Conservation (phyloP, 129 eudicot species). For the Rutidosis leptorrhynchoides region DNA sequence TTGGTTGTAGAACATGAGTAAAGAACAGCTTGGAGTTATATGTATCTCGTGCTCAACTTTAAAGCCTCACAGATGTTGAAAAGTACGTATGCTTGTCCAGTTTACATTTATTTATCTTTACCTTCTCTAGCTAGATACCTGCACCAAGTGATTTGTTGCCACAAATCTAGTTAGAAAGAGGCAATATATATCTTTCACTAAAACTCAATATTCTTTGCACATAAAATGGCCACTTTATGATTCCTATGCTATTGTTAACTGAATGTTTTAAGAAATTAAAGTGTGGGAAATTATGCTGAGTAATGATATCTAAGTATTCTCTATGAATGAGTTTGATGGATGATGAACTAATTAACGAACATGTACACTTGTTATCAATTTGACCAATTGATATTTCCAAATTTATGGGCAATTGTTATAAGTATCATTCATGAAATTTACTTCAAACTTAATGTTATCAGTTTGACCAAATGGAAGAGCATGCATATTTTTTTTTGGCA, state of each 20-base stretch:
- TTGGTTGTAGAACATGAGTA: slow-evolving; percentile 19
- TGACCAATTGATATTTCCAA: too few species aligned
- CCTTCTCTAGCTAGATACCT: not conserved
- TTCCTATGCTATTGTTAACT: too few species aligned
- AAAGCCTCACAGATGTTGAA: slow-evolving; percentile 36
- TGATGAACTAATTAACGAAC: not conserved
- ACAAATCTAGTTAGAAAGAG: not conserved
- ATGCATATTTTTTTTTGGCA: too few species aligned
- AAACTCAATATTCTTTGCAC: not conserved
- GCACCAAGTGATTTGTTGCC: not conserved
- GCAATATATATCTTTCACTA: not conserved
- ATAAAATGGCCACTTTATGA: not conserved
- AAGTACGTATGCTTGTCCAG: slow-evolving; percentile 4
- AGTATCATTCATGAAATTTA: too few species aligned
- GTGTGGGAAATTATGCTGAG: not conserved
- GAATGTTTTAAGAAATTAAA: too few species aligned
- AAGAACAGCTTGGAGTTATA: slow-evolving; percentile 34
- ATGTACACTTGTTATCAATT: too few species aligned
- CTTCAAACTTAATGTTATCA: too few species aligned
- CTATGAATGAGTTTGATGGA: not conserved
- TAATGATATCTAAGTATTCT: not conserved
- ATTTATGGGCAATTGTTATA: too few species aligned
- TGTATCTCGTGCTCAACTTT: slow-evolving; percentile 35
- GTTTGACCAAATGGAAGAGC: too few species aligned
- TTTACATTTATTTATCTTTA: slow-evolving; percentile 18